Evolutionary conservation across 2,329 filamentous ascomycete genomes (phyloP).

Genomic region (Huntiella abstrusa): DNA sequence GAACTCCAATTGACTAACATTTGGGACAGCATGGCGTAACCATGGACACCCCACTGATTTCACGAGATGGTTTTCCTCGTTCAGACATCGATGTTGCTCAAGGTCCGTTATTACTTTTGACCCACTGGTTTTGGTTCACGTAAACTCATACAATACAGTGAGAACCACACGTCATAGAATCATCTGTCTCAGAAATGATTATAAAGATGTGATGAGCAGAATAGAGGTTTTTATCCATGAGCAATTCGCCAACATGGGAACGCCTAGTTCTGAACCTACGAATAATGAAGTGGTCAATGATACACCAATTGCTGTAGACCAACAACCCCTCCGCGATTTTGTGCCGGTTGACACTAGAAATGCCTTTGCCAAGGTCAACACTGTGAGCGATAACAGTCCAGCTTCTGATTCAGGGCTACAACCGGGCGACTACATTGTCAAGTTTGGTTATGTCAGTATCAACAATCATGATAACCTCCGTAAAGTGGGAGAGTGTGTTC

Average conservation of each 20-base stretch:
- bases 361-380: slow-evolving; percentile 85
- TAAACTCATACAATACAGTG: slow-evolving; percentile 33
- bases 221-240: slow-evolving; percentile 79
- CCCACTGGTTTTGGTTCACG: background rate
- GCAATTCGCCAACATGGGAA: slow-evolving; percentile 46
- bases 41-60: slow-evolving; percentile 78
- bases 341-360: slow-evolving; percentile 1
- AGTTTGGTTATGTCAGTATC: slow-evolving; percentile 69
- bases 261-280: background rate
- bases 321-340: slow-evolving; percentile 8
- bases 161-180: slow-evolving; percentile 85
- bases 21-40: slow-evolving; percentile 60
- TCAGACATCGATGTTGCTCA: slow-evolving; percentile 90
- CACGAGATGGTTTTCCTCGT: slow-evolving; percentile 78
- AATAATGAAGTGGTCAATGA: background rate
- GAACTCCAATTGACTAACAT: slow-evolving; percentile 4
- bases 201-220: slow-evolving; percentile 67
- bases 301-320: background rate
- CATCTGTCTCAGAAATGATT: slow-evolving; percentile 78
- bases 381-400: slow-evolving; percentile 57
- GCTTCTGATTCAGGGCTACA: slow-evolving; percentile 67
- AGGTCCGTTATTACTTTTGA: slow-evolving; percentile 35
- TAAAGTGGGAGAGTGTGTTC: slow-evolving; percentile 76
- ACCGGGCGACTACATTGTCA: slow-evolving; percentile 61
- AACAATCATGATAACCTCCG: slow-evolving; percentile 71